A percentile compares a stretch with the other conserved stretches of the same genome.
Evolutionary conservation across 495 filamentous ascomycete genomes (phyloP).

Genomic region (Aspergillus kassunensis): DNA sequence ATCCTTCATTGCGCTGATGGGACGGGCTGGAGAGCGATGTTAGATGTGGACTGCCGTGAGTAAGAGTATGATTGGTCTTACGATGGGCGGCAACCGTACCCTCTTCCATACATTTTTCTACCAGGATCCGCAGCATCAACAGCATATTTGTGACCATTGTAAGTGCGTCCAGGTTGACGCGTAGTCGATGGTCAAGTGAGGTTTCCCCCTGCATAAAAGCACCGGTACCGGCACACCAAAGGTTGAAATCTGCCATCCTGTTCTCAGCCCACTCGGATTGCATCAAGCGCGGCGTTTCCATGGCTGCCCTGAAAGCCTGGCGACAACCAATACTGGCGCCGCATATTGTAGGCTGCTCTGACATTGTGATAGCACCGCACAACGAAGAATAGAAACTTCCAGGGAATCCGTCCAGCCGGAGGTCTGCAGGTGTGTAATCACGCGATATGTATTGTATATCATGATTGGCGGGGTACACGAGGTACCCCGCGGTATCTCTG

Average conservation of each 20-base stretch:
- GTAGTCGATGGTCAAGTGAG: slow-evolving; percentile 11
- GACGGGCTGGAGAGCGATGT: too few relatives aligned
- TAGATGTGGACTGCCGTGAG: too few relatives aligned
- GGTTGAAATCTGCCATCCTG: slow-evolving; percentile 22
- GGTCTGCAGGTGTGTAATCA: too few relatives aligned
- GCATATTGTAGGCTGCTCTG: neutral
- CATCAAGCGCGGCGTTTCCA: neutral
- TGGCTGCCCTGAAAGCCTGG: neutral
- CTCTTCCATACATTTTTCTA: neutral
- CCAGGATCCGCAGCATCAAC: neutral
- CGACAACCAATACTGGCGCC: neutral
- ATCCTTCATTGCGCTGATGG: neutral
- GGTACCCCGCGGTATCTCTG: too few relatives aligned
- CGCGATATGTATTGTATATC: too few relatives aligned
- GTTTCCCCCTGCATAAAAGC: slow-evolving; percentile 3
- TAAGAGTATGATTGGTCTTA: neutral
- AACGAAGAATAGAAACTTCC: too few relatives aligned
- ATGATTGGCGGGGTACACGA: too few relatives aligned
- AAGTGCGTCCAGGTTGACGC: neutral
- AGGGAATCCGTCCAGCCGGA: too few relatives aligned
- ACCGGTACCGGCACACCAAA: slow-evolving; percentile 18
- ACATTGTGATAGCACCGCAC: neutral
- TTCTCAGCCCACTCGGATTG: slow-evolving; percentile 16
- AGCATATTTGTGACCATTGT: slow-evolving; percentile 1
- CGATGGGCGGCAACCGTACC: neutral